These are phyloP conservation scores for Perkinsus olseni DNA, from an alignment of 169 alveolate species.

Conservation along the genomic window DNA sequence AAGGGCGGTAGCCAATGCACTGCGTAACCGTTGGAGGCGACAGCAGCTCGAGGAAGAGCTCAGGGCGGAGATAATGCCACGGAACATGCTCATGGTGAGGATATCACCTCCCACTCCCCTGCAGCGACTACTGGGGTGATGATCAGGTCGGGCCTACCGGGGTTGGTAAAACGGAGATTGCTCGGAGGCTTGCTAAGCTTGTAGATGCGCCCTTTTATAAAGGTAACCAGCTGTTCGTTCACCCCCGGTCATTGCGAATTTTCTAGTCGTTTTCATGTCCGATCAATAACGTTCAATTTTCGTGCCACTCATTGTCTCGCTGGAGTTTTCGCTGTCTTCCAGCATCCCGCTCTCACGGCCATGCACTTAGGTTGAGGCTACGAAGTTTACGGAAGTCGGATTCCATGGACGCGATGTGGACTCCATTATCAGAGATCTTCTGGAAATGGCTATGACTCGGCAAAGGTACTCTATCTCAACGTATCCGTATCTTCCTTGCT, in stretches of 20 bases:
- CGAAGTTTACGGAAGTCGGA: slow-evolving; percentile 83
- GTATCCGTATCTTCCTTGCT: background rate
- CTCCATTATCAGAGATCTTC: slow-evolving; percentile 50
- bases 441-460: slow-evolving; percentile 33
- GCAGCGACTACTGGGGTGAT: no score
- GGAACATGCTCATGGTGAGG: slow-evolving; percentile 57
- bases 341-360: no score
- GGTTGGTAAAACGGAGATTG: slow-evolving; percentile 78
- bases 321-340: no score
- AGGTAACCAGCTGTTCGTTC: slow-evolving; percentile 21
- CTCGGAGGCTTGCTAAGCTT: slow-evolving; percentile 64
- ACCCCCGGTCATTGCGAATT: background rate
- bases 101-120: no score
- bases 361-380: slow-evolving; percentile 60
- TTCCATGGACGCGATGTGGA: slow-evolving; percentile 81
- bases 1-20: slow-evolving; percentile 65
- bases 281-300: no score
- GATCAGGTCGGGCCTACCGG: slow-evolving; percentile 71
- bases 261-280: no score
- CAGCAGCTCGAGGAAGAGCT: slow-evolving; percentile 43
- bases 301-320: no score
- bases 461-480: background rate
- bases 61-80: slow-evolving; percentile 61
- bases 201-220: slow-evolving; percentile 74
- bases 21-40: slow-evolving; percentile 50